Conservation (phyloP, 2,329 filamentous ascomycete species). For the Sarocladiaceae sp. region DNA sequence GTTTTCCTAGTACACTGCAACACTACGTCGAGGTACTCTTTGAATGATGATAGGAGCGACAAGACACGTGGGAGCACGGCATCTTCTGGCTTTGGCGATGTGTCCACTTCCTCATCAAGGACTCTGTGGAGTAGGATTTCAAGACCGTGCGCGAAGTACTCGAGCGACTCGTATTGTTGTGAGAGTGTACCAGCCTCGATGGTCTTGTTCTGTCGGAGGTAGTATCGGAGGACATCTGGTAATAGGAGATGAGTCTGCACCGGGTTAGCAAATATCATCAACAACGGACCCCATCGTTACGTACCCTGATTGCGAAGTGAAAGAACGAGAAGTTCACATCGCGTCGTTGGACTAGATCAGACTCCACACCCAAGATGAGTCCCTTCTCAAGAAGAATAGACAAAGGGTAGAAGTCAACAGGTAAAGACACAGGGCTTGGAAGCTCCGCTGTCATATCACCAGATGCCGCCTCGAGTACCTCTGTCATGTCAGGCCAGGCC, state of each 20-base stretch:
- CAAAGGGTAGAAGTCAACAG: conserved; percentile 92
- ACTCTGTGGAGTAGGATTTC: conserved; percentile 92
- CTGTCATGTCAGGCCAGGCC: conserved; percentile 84
- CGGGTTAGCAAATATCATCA: conserved; percentile 9
- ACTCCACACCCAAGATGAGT: conserved; percentile 84
- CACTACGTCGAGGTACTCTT: conserved; percentile 88
- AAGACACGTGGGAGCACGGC: conserved; percentile 61
- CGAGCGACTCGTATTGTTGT: conserved; percentile 78
- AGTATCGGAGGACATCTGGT: conserved; percentile 77
- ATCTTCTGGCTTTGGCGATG: conserved; percentile 56
- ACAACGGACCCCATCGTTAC: conserved; percentile 23
- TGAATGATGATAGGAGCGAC: conserved; percentile 66
- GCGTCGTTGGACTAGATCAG: conserved; percentile 86
- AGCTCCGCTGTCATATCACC: conserved; percentile 60
- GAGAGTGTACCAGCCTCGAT: conserved; percentile 77
- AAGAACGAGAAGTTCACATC: conserved; percentile 90
- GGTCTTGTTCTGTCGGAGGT: conserved; percentile 72
- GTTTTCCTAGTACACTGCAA: conserved; percentile 97
- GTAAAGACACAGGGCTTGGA: conserved; percentile 69
- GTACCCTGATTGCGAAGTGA: conserved; percentile 80
- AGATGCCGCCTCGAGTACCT: conserved; percentile 70
- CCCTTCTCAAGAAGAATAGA: conserved; percentile 86
- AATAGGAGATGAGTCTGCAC: conserved; percentile 84
- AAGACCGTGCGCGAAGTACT: conserved; percentile 89
- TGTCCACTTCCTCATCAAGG: conserved; percentile 89